Conservation (phyloP, 768 basidiomycete species). For the Amanita muscaria region DNA sequence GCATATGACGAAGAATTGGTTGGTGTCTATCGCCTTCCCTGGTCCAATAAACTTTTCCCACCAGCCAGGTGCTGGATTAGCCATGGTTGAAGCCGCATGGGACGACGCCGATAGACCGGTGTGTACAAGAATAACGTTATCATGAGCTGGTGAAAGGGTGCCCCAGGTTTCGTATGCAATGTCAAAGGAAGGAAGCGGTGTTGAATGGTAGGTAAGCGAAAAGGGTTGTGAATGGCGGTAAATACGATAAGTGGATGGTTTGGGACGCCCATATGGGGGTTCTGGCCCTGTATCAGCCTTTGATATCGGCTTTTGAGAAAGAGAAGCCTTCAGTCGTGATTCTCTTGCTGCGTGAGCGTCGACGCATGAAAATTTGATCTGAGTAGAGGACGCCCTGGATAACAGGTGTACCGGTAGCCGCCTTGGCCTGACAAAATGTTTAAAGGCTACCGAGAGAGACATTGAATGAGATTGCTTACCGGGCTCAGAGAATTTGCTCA, state of each 20-base stretch:
- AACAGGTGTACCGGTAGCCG: neutral
- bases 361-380: slow-evolving; percentile 61
- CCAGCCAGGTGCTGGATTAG: slow-evolving; percentile 85
- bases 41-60: slow-evolving; percentile 99
- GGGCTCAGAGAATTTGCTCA: neutral
- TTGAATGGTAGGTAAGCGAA: slow-evolving; percentile 45
- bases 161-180: slow-evolving; percentile 99
- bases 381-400: slow-evolving; percentile 9
- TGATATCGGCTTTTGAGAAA: slow-evolving; percentile 16
- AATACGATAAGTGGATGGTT: slow-evolving; percentile 59
- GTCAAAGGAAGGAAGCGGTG: slow-evolving; percentile 59
- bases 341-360: slow-evolving; percentile 72
- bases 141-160: slow-evolving; percentile 59
- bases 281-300: slow-evolving; percentile 58
- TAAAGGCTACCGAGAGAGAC: slow-evolving; percentile 8
- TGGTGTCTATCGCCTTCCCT: slow-evolving; percentile 87
- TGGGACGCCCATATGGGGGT: slow-evolving; percentile 74
- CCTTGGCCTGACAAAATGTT: slow-evolving; percentile 5
- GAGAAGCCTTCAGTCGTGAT: slow-evolving; percentile 34
- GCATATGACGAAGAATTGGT: slow-evolving; percentile 88
- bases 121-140: slow-evolving; percentile 92
- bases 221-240: slow-evolving; percentile 59
- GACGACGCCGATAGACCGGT: slow-evolving; percentile 95
- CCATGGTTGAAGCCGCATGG: slow-evolving; percentile 76
- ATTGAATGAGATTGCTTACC: slow-evolving; percentile 2